phyloP scores from a whole-genome alignment of 345 rosid species.

The Brassica cretica region DNA sequence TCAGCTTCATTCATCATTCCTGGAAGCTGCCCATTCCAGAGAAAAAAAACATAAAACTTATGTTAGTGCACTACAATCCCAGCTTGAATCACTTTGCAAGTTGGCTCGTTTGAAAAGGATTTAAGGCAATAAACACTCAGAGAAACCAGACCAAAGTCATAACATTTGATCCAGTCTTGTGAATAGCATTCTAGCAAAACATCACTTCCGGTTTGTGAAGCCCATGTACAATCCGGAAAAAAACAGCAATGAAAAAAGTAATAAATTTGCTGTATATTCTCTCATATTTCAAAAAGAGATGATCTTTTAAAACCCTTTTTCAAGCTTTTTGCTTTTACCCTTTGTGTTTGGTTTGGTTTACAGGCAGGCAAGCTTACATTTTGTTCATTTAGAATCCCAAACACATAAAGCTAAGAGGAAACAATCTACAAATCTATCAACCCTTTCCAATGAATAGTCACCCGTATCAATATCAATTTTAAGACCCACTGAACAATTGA shows the following conservation, averaged over 20 bases:
- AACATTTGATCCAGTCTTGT: background rate
- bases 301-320: background rate
- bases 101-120: background rate
- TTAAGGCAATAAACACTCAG: background rate
- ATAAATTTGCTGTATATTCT: background rate
- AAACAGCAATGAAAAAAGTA: no score
- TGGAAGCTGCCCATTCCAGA: slow-evolving; percentile 9
- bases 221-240: no score
- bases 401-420: background rate
- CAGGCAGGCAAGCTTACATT: background rate
- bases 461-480: background rate
- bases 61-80: slow-evolving; percentile 10
- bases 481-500: background rate
- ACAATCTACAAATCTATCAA: slow-evolving; percentile 11
- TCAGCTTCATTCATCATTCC: slow-evolving; percentile 34
- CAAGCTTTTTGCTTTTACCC: slow-evolving; percentile 8
- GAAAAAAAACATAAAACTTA: background rate
- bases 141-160: slow-evolving; percentile 1
- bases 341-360: background rate
- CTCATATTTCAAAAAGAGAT: background rate
- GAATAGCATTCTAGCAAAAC: background rate
- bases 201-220: background rate
- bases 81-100: background rate
- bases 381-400: background rate
- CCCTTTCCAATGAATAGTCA: background rate